Conservation (phyloP, 192 early-diverging fungal genomes). For the Paraglomus brasilianum region DNA sequence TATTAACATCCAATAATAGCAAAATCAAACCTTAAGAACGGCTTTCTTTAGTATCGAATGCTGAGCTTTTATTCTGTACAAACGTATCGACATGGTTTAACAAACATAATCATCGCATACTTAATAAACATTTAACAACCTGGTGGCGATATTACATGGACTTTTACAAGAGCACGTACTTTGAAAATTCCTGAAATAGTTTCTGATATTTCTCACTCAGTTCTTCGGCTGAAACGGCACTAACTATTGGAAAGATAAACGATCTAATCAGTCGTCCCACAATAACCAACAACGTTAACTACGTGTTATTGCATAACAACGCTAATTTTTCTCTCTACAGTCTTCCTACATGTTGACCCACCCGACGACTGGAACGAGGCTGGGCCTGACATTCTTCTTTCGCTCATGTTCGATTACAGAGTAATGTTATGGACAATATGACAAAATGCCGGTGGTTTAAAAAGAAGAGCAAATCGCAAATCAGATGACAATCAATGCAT, state of each 20-base stretch:
- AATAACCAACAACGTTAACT: too few relatives aligned
- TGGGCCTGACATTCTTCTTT: too few relatives aligned
- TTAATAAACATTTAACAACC: not conserved
- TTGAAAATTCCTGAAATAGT: constrained; percentile 53
- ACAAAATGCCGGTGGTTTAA: too few relatives aligned
- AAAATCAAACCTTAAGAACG: constrained; percentile 47
- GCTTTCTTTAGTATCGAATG: constrained; percentile 60
- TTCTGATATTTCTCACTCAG: constrained; percentile 54
- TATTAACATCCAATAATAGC: not conserved
- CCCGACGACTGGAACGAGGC: too few relatives aligned
- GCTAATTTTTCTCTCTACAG: too few relatives aligned
- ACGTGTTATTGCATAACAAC: too few relatives aligned
- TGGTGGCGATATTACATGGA: not conserved
- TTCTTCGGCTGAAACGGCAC: constrained; percentile 44
- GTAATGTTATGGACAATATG: too few relatives aligned
- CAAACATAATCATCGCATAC: not conserved
- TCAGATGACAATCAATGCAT: too few relatives aligned
- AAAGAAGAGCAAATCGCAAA: too few relatives aligned
- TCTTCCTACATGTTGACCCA: too few relatives aligned
- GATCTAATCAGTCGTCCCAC: too few relatives aligned
- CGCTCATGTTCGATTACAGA: too few relatives aligned
- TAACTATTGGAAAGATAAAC: constrained; percentile 1
- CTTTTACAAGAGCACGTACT: constrained; percentile 35
- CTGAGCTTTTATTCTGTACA: constrained; percentile 55
- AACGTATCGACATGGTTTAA: not conserved